Percentiles rank a stretch among this genome's conserved stretches.
Conservation (phyloP, 371 early-diverging fungal species). For the Lichtheimia corymbifera region DNA sequence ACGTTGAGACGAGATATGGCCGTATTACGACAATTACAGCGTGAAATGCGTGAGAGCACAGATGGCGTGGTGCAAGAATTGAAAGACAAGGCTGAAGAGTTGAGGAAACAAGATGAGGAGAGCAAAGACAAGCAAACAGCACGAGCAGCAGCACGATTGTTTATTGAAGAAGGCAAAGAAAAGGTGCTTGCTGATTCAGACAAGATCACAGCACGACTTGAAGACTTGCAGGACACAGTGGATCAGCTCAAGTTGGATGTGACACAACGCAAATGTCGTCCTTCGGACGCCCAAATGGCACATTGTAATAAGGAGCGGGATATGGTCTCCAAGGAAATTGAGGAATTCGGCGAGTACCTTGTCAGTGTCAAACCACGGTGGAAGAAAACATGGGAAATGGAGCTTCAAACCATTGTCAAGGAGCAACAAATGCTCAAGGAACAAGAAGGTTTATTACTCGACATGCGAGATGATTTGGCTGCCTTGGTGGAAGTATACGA, state of each 20-base stretch:
- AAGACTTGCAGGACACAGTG: conserved; percentile 72
- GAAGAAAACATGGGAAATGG: conserved; percentile 86
- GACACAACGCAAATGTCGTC: conserved; percentile 71
- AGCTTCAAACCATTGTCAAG: conserved; percentile 77
- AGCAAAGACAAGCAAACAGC: conserved; percentile 34
- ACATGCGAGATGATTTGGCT: conserved; percentile 69
- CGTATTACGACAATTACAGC: conserved; percentile 62
- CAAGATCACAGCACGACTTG: conserved; percentile 62
- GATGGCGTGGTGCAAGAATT: conserved; percentile 40
- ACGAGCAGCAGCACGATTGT: conserved; percentile 30
- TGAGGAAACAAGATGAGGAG: conserved; percentile 34
- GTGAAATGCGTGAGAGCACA: conserved; percentile 53
- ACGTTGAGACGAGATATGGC: conserved; percentile 53
- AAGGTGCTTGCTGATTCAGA: conserved; percentile 63
- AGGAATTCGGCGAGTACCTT: conserved; percentile 61
- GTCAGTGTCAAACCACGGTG: conserved; percentile 68
- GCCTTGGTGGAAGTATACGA: conserved; percentile 64
- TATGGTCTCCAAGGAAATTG: conserved; percentile 54
- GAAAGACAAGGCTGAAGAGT: conserved; percentile 42
- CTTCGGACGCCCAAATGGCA: conserved; percentile 62
- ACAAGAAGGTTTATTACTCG: conserved; percentile 70
- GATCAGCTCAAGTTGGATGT: conserved; percentile 81
- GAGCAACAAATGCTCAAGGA: conserved; percentile 83
- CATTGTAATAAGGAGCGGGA: conserved; percentile 62
- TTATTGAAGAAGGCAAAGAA: conserved; percentile 69